Evolutionary conservation across 2,329 filamentous ascomycete species (phyloP).

Genomic region (Arthrobotrys iridis): DNA sequence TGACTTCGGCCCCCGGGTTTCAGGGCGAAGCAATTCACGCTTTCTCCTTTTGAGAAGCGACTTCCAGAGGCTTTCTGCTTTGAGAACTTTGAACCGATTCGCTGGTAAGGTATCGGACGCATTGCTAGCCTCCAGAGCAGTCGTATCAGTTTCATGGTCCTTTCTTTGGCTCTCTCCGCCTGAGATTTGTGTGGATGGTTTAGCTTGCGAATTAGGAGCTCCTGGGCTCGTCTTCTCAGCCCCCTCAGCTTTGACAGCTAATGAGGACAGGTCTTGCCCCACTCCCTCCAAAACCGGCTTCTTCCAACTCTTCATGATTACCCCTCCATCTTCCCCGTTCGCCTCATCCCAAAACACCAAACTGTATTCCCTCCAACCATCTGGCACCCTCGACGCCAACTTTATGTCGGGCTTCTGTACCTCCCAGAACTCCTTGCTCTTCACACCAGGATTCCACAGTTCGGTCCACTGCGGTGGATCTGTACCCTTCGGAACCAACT

Average conservation of each 20-base stretch:
- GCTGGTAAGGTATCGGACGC: not conserved
- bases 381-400: conserved; percentile 1
- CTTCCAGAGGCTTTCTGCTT: conserved; percentile 24
- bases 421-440: not conserved
- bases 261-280: not conserved
- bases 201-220: too few relatives aligned
- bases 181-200: not conserved
- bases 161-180: not conserved
- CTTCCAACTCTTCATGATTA: conserved; percentile 22
- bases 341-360: conserved; percentile 6
- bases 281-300: not conserved
- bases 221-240: not conserved
- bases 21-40: conserved; percentile 20
- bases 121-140: not conserved
- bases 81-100: not conserved
- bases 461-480: conserved; percentile 17
- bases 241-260: not conserved
- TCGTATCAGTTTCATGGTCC: too few relatives aligned
- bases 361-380: conserved; percentile 32
- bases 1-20: conserved; percentile 12
- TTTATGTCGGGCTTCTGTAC: not conserved
- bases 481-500: conserved; percentile 13
- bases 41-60: conserved; percentile 36
- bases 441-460: conserved; percentile 17
- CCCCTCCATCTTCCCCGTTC: not conserved